These are phyloP conservation scores for Vickermania spadyakhi DNA, from an alignment of 208 protist species.

Conservation along the genomic window DNA sequence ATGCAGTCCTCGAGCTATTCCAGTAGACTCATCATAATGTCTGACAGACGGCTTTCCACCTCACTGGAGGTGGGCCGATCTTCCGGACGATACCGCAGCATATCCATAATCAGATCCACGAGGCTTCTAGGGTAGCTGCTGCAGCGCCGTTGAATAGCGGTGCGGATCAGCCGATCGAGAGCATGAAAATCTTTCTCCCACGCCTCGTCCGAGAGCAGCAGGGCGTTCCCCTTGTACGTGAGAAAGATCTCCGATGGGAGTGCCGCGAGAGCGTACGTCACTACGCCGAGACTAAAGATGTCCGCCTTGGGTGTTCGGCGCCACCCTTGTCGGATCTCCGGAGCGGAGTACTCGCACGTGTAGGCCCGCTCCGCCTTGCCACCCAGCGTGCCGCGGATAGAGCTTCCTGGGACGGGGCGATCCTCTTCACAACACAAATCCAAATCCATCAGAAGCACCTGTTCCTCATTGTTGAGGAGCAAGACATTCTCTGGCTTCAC, in stretches of 20 bases:
- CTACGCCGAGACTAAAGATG: slow-evolving; percentile 79
- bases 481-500: slow-evolving; percentile 89
- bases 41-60: slow-evolving; percentile 30
- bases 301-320: slow-evolving; percentile 64
- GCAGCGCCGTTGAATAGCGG: slow-evolving; percentile 8
- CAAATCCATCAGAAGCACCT: slow-evolving; percentile 84
- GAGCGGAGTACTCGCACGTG: slow-evolving; percentile 78
- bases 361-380: not conserved
- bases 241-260: not conserved
- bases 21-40: slow-evolving; percentile 25
- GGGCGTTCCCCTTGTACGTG: slow-evolving; percentile 20
- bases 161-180: slow-evolving; percentile 28
- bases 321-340: slow-evolving; percentile 31
- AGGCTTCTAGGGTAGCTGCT: slow-evolving; percentile 56
- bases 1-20: no score
- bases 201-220: slow-evolving; percentile 40
- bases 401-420: slow-evolving; percentile 3
- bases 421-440: slow-evolving; percentile 64
- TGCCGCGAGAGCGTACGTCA: slow-evolving; percentile 28
- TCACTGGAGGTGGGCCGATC: slow-evolving; percentile 26
- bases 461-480: slow-evolving; percentile 63
- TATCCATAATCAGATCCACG: slow-evolving; percentile 45
- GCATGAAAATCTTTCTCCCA: slow-evolving; percentile 39
- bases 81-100: slow-evolving; percentile 49
- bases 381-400: not conserved